Base-by-base conservation (phyloP, 176 grass and related monocot species). In the Cenchrus fungigraminus region DNA sequence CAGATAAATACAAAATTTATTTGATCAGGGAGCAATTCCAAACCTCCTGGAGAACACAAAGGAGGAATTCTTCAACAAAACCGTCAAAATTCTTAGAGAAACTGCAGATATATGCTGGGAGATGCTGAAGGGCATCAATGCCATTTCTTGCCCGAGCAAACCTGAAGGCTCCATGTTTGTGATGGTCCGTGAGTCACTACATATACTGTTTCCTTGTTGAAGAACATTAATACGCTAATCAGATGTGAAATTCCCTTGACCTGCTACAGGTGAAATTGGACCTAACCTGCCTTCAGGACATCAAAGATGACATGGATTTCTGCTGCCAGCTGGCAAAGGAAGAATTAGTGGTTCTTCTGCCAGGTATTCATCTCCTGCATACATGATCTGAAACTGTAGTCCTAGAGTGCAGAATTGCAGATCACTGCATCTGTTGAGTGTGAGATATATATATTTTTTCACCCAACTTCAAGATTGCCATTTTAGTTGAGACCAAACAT, bases 261-360 rank as follows among this genome's bases (percentile, higher is more conserved):
- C 53, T 85, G 61, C 5, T 68, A 43, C 86, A 95, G 93, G 90
- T 91, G 59, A 93, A 87, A 76, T 59, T 95, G 28, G 88, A 95
- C 62, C 4, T 95, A 4, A 89, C 88, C 34, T 79, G 57, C 69
- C 76, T 95, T 32, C 20, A 57, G 52, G 56, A 82, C 84, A 95
- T 95, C 85, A 77, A 85, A 54, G 94, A 93, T 73, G 91, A 95
- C 32, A 87, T 95, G 80, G 94, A 95, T 53, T 95, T 95, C 77
- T 93, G 94, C 63, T 91, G 86, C 78, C 83, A 80, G 46, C 53
- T 95, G 52, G 94, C 91, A n/a, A 95, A 91, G 17, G 94, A 93
- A 61, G 88, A 93, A 85, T 34, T 76, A 16, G 94, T 95, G 65
- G 68, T 95, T 37, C 22, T 93, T 89, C 72, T 91, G 73, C 94